Base-by-base conservation (phyloP, 345 rosid genomes). In the Eucalyptus pauciflora region DNA sequence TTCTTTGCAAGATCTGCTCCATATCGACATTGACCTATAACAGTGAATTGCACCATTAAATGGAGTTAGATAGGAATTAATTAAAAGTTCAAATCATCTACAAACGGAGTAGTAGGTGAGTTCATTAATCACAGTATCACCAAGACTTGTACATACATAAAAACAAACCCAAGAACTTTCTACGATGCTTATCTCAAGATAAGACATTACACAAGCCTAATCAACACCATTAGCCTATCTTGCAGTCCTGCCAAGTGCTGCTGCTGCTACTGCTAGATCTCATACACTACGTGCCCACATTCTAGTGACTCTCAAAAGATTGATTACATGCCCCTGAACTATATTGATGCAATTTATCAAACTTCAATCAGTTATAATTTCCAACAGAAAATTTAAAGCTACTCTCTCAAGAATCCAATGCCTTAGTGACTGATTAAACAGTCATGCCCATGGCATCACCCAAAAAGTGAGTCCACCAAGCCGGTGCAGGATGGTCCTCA, bases 1-100 rank as follows among this genome's bases (percentile, higher is more conserved):
- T 96, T 96, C 92, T 95, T 96, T 81, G 98, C 99, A 71, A 98
- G 96, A 89, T 97, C 96, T 33, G 92, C 91, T 87, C 99, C 98
- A 93, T 98, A 98, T 86, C 96, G 93, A 92, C 99, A 98, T 91
- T 88, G 88, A 48, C 99, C 99, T 97, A 89, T 67, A 87, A 81
- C 8, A 33, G 67, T 54, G 20, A 88, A 41, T 10, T 86, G 45
- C 27, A 56, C 50, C 41, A 83, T 80, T 86, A 88, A 43, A 86
- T 46, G 86, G 27, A 20, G 48, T 10, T 37, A 76, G 46, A 37
- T 76, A 37, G 83, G 83, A 76, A 86, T 33, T 24, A 88, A 83
- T 69, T 51, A 62, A 81, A 27, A 51, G 86, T 54, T 83, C 88
- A 60, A 43, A 64, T 81, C n/a, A 60, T 49, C 80, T 43, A 49